Base-by-base conservation (phyloP, 1,139 yeast genomes). In the Casaregolazyma suthepensis region DNA sequence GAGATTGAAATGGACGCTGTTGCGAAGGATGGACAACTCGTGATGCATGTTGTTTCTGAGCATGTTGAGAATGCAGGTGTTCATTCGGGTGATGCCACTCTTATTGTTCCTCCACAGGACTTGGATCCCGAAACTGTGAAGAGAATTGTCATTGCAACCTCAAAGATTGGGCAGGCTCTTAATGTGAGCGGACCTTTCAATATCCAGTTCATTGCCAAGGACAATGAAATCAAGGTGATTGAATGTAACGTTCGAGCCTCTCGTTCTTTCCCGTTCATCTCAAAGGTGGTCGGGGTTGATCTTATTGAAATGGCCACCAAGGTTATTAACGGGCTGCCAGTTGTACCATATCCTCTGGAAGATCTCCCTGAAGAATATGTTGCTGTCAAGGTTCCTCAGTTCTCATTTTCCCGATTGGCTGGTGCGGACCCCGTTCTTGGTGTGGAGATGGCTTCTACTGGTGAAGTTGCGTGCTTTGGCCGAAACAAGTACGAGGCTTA, bases 11-110 rank as follows among this genome's bases (percentile, higher is more conserved):
- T 93, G 93, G 99, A 93, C 73, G 99, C 97, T 52, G 99, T 93
- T 65, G 98, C 99, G 52, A 82, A 81, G 69, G 89, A 93, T 67
- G 99, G 99, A 74, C 82, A 90, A 71, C 78, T 93, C 76, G 81
- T 93, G 62, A 89, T 93, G 93, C 99, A 93, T 70, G 98, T 90
- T 70, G 96, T 93, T 57, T 90, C 97, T 55, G 99, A 94, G 74
- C 99, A 93, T 71, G 98, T 93, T 66, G 99, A 93, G 74, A 93
- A 93, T 69, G 99, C 99, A 29, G 99, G 99, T 81, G 97, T 93
- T 54, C 99, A 93, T 75, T 93, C 99, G 56, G 99, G 99, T 79
- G 99, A 93, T 74, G 99, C 99, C 58, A 93, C 99, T 50, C 78
- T 93, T 68, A 86, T 93, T 71, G 96, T 93, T 57, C 99, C 99